Evolutionary conservation across 176 grass and related monocot genomes (phyloP), one percentile per base, ranked within the genome.

Genomic region (Aegilops umbellulata): DNA sequence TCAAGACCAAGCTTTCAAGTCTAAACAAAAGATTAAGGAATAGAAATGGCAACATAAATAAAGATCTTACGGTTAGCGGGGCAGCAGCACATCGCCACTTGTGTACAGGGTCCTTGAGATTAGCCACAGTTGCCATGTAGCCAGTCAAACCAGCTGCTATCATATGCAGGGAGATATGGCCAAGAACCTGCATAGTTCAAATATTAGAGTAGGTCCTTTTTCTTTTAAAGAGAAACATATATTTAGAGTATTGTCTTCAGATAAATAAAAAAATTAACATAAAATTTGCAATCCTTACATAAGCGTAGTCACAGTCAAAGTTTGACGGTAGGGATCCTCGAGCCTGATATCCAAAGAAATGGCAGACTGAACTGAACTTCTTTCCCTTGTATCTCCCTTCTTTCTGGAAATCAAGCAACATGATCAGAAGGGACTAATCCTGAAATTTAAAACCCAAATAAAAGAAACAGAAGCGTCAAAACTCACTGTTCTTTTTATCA

Each of bases 301-400:
- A 92, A 79, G 90, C 93, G 42, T 95, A 95, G 47, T 89, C 80
- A 2, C 93, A 95, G 68, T 95, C 93, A 65, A 95, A 95, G 39
- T 90, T 92, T 30, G 93, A 95, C 0, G 93, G 93, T 13, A 89
- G 23, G 17, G 93, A 95, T 58, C 93, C 90, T 49, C 90, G 86
- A 84, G 90, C 93, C 58, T 95, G 90, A 79, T 92, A 92, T 81
- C 93, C 90, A 31, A 92, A 95, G 80, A 95, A 92, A 83, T 95
- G 93, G 46, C 93, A 95, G 3, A 95, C 89, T 7, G 90, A 82
- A 69, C 89, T 92, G 71, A 95, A 95, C 35, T 92, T 95, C 84
- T 83, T 95, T 77, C 90, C 93, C 79, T 86, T 89, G 83, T 92
- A 95, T 76, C 79, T 90, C 30, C 90, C 88, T 61, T 88, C 70